Evolutionary conservation across 805 yeast species (phyloP), one percentile per base, ranked within the genome.

Genomic region (Candida nemodendra): DNA sequence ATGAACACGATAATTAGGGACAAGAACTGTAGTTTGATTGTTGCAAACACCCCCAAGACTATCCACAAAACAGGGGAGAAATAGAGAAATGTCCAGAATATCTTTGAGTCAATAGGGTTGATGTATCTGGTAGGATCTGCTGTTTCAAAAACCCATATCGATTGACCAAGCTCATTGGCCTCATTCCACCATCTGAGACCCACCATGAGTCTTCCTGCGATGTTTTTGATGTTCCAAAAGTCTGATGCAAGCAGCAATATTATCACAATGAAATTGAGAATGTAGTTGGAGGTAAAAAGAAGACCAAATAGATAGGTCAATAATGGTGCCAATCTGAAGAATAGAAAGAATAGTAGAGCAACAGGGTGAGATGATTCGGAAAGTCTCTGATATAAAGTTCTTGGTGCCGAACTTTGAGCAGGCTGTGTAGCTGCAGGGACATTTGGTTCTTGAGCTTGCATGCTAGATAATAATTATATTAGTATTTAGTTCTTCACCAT

Each of bases 161-260:
- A 78, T 48, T 81, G 80, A 2, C 87, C 87, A 7, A 72, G 59
- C 14, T 66, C 69, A 19, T 74, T 68, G 0, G 89, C 72, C 57
- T 91, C 97, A 58, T 91, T 93, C 96, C 98, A 91, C 99, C 99
- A 91, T 47, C 95, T 73, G 47, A 93, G 70, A 0, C 97, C 98
- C 4, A 93, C 97, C 39, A 91, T 63, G 39, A 87, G 72, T 41
- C 98, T 68, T 1, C 99, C 99, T 15, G 95, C 72, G 18, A 91
- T 84, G 61, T 91, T 91, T 57, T 91, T 93, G 17, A 87, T 79
- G 56, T 86, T 84, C 95, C 97, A 91, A 56, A 91, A 91, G 60
- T 91, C 99, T 1, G 88, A 87, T 0, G 96, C 85, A 15, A 87
- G 71, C 14, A 89, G 65, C 13, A 93, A 65, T 2, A 90, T 78